phyloP scores from a whole-genome alignment of 2,329 filamentous ascomycete species.

The Talaromyces sp. region DNA sequence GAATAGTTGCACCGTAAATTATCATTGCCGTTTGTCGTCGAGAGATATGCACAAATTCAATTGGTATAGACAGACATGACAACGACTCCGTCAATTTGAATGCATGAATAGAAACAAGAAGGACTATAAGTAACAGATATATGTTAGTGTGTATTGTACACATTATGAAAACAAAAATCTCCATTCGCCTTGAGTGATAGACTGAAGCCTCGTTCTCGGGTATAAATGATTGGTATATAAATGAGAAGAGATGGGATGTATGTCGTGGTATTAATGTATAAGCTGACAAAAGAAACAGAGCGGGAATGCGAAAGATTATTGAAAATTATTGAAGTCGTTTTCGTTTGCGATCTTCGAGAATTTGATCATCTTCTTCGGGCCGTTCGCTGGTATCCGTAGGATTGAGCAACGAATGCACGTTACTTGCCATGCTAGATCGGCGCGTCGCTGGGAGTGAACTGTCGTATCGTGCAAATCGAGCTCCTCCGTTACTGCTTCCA shows the following conservation, averaged over 20 bases:
- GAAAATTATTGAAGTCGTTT: slow-evolving; percentile 51
- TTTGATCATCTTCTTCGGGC: slow-evolving; percentile 59
- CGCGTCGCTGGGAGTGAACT: slow-evolving; percentile 57
- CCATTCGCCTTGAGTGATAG: slow-evolving; percentile 14
- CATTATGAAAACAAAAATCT: not conserved
- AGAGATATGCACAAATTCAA: not conserved
- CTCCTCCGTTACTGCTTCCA: slow-evolving; percentile 28
- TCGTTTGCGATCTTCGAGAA: slow-evolving; percentile 59
- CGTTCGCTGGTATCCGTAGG: slow-evolving; percentile 65
- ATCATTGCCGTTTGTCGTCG: not conserved
- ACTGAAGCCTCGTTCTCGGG: slow-evolving; percentile 10
- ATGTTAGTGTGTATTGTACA: slow-evolving; percentile 4
- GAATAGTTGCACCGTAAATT: not conserved
- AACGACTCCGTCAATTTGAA: slow-evolving; percentile 3
- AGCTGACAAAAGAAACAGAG: not conserved
- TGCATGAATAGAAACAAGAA: not conserved
- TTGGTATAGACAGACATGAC: not conserved
- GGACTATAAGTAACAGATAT: not conserved
- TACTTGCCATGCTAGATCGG: slow-evolving; percentile 68
- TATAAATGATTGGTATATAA: slow-evolving; percentile 13
- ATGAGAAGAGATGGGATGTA: slow-evolving; percentile 19
- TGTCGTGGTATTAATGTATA: slow-evolving; percentile 8
- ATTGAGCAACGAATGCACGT: slow-evolving; percentile 64
- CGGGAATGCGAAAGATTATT: not conserved
- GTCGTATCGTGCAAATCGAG: slow-evolving; percentile 38